Base-by-base conservation (phyloP, 257 asterid genomes). In the Misopates orontium region DNA sequence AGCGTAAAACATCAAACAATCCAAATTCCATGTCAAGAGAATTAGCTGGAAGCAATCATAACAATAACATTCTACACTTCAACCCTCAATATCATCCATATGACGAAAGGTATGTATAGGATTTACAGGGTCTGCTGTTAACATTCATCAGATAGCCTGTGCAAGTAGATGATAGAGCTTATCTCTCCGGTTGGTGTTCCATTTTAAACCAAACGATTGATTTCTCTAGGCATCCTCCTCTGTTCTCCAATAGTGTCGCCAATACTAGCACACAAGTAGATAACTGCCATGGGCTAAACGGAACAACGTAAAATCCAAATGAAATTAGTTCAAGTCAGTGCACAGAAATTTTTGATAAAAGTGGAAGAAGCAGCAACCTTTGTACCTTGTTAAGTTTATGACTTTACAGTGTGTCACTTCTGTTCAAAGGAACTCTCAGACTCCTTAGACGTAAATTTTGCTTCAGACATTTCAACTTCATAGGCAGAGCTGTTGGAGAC, bases 381-480 rank as follows among this genome's bases (percentile, higher is more conserved):
- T 58, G 66, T 67, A 83, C 84, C 95, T 68, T 58, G 42, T 66
- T 68, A 19, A 42, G 68, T 40, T 60, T 36, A 72, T 56, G 70
- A 42, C 72, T 45, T 63, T 40, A 53, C 69, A 23, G 39, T 5
- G 41, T 61, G 60, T 66, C 56, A 75, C 70, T 75, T 60, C 21
- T 71, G 65, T 66, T 78, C 82, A 67, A 49, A 15, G 4, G 87
- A 69, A 81, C 66, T 66, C 32, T 63, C 77, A 21, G 79, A 53
- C 25, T 56, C 83, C 66, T 44, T 17, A 69, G 77, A 49, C 10
- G 45, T 14, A 54, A 68, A 73, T 74, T 87, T 93, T 56, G 96
- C 73, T 81, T 90, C 97, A 23, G 89, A 86, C 97, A 93, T 84
- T 82, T 93, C 99, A 53, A 93, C 92, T 82, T 93, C 97, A 71